Conservation (phyloP, 1,139 yeast genomes). For the Sugiyamaella neomexicana region DNA sequence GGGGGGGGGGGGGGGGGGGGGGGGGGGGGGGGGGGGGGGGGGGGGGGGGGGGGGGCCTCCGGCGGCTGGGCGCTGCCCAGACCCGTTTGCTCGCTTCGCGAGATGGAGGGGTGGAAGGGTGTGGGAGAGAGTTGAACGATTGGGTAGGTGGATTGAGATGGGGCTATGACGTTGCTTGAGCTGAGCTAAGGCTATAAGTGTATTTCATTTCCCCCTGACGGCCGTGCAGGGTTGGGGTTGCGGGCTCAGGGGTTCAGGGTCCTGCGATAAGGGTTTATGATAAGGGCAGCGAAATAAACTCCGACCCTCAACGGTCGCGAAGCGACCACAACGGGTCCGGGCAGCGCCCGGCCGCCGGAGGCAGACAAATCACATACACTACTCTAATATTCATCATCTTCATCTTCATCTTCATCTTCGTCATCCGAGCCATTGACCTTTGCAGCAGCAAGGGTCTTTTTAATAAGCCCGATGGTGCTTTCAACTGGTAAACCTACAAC, state of each 20-base stretch:
- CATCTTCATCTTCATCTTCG: conserved; percentile 21
- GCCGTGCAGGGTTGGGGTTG: background rate
- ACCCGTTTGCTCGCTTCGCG: background rate
- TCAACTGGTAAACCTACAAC: conserved; percentile 87
- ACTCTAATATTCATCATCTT: conserved; percentile 21
- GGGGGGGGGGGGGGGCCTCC: too few species aligned
- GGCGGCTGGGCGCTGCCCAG: too few species aligned
- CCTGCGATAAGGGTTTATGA: background rate
- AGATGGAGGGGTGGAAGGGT: background rate
- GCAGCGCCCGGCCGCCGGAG: background rate
- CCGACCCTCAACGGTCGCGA: background rate
- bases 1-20: too few species aligned
- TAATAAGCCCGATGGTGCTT: conserved; percentile 51
- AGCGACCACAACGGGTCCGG: background rate
- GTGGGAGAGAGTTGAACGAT: background rate
- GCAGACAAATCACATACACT: background rate
- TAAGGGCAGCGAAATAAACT: background rate
- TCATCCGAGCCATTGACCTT: conserved; percentile 18
- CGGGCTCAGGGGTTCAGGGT: background rate
- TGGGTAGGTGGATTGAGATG: background rate
- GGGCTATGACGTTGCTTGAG: too few species aligned
- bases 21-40: too few species aligned
- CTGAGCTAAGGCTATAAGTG: too few species aligned
- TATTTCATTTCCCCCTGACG: too few species aligned
- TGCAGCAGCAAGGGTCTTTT: conserved; percentile 37